Base-by-base conservation (phyloP, 2,329 filamentous ascomycete genomes). In the Aspergillus proliferans region DNA sequence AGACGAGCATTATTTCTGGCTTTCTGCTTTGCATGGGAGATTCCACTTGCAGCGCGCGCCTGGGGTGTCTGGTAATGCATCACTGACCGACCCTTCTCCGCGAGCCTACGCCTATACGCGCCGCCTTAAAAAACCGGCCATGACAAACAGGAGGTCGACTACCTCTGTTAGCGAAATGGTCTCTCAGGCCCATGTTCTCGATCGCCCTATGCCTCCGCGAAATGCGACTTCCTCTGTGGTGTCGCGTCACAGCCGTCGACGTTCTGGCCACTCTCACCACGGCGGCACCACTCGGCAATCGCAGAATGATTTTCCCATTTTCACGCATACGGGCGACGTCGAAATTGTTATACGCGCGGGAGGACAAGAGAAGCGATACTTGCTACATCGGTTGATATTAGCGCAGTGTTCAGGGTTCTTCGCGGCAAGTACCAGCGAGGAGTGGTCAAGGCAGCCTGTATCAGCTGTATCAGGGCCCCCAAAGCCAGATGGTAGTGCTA, bases 331-430 rank as follows among this genome's bases (percentile, higher is more conserved):
- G 34, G 92, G 92, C 63, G 91, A 97, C 70, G 89, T 96, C 62
- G 92, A 97, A 71, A 90, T 97, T 54, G 65, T 92, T 48, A 81
- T 96, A 61, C 80, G 78, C 63, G 79, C 82, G 12, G 80, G 86
- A 47, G 57, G 81, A 53, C 82, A 84, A 63, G 86, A 93, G 70
- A 87, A 88, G 65, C 80, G 87, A 52, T 97, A 96, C 66, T 77
- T 96, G 43, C 78, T 97, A 49, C 92, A 97, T 71, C 80, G 85
- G 51, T 80, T 96, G 62, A 95, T 92, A 38, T 75, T 97, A 57
- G 85, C 87, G 28, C 87, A 94, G 69, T 95, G 87, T 63, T 95
- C 90, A 5, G 90, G 89, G 14, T 96, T 95, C 75, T 97, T 97
- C 66, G 88, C 95, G 69, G 86, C 87, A 21, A 68, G 65, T 47